Evolutionary conservation across 148 eudicot species (phyloP), one percentile per base, ranked within the genome.

Genomic region (Suaeda aralocaspica): DNA sequence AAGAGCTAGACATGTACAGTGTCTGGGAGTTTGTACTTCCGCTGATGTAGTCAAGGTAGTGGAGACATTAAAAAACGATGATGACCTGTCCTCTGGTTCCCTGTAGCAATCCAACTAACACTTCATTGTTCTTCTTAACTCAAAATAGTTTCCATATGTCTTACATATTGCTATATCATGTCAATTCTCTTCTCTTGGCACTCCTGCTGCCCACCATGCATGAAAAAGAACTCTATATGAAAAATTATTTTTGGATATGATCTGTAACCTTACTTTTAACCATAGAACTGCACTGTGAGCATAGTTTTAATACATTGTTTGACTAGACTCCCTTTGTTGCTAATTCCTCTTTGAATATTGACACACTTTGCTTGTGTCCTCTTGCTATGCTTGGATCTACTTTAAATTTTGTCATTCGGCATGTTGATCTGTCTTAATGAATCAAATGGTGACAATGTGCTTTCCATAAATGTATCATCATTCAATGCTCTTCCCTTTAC

Each of bases 401-500:
- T 53, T 68, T 34, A 42, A 2, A 8, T 41, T 58, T 59, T 18
- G 58, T 30, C n/a, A 6, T 49, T n/a, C 48, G 1, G 30, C 41
- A 3, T 13, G 53, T 48, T 59, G 39, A 70, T 70, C 34, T 58
- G 18, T 29, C n/a, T 34, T 21, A 21, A 39, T 68, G 62, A 55
- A 18, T 16, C 58, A 4, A 64, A 24, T 22, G 19, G 10, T 39
- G 51, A 39, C 39, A 6, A 24, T 49, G 21, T 18, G 19, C 6
- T 18, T 18, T 39, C 48, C 12, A 10, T n/a, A 9, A 1, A 7
- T 2, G 7, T 56, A 31, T 26, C 31, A 56, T 56, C 59, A 56
- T 56, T 26, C 6, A 3, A 26, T 26, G 26, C 7, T 56, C 5
- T 1, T 14, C 36, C 7, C 18, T 24, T 6, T 26, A 15, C 6